Conservation (phyloP, 257 asterid species). For the Capsicum chinense region DNA sequence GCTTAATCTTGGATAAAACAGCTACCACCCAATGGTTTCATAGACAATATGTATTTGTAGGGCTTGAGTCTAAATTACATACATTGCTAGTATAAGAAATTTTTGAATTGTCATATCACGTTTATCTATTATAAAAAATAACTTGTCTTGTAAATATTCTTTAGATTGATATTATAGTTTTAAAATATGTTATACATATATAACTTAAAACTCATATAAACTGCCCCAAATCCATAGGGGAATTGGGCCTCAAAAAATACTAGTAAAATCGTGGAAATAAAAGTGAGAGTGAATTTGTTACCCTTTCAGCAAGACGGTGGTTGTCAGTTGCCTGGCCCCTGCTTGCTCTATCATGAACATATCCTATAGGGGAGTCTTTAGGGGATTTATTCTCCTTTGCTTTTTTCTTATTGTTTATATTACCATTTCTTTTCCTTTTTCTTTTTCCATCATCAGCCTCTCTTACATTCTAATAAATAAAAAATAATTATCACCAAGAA, state of each 20-base stretch:
- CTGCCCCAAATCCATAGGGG: too few relatives aligned
- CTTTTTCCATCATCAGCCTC: conserved; percentile 35
- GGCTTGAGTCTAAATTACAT: too few relatives aligned
- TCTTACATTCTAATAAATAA: conserved; percentile 39
- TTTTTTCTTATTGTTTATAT: conserved; percentile 40
- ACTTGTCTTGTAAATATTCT: too few relatives aligned
- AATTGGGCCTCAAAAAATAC: too few relatives aligned
- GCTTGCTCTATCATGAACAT: conserved; percentile 79
- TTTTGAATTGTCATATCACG: too few relatives aligned
- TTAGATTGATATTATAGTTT: too few relatives aligned
- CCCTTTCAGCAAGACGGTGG: conserved; percentile 93
- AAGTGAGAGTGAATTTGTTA: conserved; percentile 26
- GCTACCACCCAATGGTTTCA: neutral
- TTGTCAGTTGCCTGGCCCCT: conserved; percentile 91
- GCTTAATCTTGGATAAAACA: neutral
- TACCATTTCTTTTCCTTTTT: conserved; percentile 44
- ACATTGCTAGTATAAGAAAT: too few relatives aligned
- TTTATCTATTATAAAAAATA: too few relatives aligned
- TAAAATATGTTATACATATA: neutral
- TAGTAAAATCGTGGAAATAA: neutral
- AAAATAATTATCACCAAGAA: neutral
- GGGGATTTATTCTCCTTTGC: conserved; percentile 33
- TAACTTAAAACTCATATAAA: neutral
- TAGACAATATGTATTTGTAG: neutral
- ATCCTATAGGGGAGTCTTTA: conserved; percentile 49